These are phyloP conservation scores for Dacryopinax spathularia DNA, from an alignment of 768 basidiomycete genomes.

Conservation along the genomic window DNA sequence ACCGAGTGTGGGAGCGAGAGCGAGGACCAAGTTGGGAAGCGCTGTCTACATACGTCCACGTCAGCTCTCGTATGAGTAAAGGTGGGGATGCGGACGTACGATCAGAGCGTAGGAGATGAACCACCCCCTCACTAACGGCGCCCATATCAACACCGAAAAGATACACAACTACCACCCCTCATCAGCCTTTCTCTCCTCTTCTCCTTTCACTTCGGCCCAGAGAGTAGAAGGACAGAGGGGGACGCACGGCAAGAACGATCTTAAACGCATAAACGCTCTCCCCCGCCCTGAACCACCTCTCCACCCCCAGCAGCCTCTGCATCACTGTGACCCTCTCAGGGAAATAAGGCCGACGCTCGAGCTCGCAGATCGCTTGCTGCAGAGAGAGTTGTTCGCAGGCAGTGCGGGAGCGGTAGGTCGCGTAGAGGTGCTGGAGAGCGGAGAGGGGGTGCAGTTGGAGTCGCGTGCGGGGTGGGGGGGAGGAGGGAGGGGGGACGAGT, in stretches of 20 bases:
- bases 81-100: neutral
- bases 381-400: slow-evolving; percentile 12
- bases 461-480: slow-evolving; percentile 7
- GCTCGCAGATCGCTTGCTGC: slow-evolving; percentile 19
- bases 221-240: too few relatives aligned
- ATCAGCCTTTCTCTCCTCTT: too few relatives aligned
- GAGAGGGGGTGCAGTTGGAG: slow-evolving; percentile 21
- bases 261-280: slow-evolving; percentile 18
- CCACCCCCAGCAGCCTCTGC: slow-evolving; percentile 11
- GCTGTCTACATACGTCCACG: neutral
- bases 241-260: slow-evolving; percentile 8
- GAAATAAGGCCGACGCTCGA: slow-evolving; percentile 14
- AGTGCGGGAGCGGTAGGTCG: slow-evolving; percentile 3
- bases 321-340: slow-evolving; percentile 8
- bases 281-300: slow-evolving; percentile 10
- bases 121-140: slow-evolving; percentile 16
- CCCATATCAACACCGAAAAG: slow-evolving; percentile 20
- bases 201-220: too few relatives aligned
- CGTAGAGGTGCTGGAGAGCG: slow-evolving; percentile 9
- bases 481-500: slow-evolving; percentile 10
- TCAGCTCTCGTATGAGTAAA: neutral
- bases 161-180: neutral
- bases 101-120: slow-evolving; percentile 20
- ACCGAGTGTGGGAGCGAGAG: slow-evolving; percentile 20
- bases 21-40: slow-evolving; percentile 21